A percentile compares a stretch with the other conserved stretches of the same genome.
phyloP scores from a whole-genome alignment of 352 stramenopile species.

The Pythium plurisporium region DNA sequence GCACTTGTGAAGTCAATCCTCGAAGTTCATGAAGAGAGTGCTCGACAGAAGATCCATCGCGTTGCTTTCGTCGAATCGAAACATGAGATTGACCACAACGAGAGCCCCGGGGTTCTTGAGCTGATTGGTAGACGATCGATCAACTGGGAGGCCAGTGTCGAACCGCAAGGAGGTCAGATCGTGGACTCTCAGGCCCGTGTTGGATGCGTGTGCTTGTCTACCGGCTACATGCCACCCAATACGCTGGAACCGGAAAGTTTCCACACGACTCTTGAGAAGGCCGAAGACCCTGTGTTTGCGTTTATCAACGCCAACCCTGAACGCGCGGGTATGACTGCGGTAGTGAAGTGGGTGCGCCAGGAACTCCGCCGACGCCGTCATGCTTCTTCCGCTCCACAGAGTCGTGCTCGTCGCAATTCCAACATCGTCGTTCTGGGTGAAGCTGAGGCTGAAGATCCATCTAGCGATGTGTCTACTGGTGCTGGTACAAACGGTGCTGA shows the following conservation, averaged over 20 bases:
- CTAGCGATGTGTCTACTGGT: slow-evolving; percentile 66
- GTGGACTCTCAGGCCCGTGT: slow-evolving; percentile 83
- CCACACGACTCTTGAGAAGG: slow-evolving; percentile 70
- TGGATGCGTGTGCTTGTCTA: slow-evolving; percentile 82
- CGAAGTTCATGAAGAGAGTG: slow-evolving; percentile 67
- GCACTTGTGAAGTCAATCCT: slow-evolving; percentile 82
- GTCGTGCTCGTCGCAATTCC: slow-evolving; percentile 51
- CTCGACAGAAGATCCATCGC: slow-evolving; percentile 76
- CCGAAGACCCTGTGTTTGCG: slow-evolving; percentile 75
- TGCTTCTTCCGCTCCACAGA: slow-evolving; percentile 10
- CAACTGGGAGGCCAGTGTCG: slow-evolving; percentile 85
- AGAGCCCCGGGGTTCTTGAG: slow-evolving; percentile 72
- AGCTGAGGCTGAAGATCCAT: slow-evolving; percentile 62
- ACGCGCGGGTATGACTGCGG: slow-evolving; percentile 78
- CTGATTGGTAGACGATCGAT: slow-evolving; percentile 82
- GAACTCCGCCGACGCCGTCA: slow-evolving; percentile 51
- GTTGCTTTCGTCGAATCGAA: slow-evolving; percentile 87
- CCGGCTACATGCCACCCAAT: slow-evolving; percentile 66
- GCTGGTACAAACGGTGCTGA: background rate
- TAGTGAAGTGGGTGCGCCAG: slow-evolving; percentile 72
- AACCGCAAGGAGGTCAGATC: slow-evolving; percentile 79
- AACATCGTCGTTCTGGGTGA: slow-evolving; percentile 88
- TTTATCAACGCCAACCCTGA: slow-evolving; percentile 77
- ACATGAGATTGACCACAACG: slow-evolving; percentile 80
- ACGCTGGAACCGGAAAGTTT: slow-evolving; percentile 60